Conservation (phyloP, 805 yeast species). For the Ogataea corticis region DNA sequence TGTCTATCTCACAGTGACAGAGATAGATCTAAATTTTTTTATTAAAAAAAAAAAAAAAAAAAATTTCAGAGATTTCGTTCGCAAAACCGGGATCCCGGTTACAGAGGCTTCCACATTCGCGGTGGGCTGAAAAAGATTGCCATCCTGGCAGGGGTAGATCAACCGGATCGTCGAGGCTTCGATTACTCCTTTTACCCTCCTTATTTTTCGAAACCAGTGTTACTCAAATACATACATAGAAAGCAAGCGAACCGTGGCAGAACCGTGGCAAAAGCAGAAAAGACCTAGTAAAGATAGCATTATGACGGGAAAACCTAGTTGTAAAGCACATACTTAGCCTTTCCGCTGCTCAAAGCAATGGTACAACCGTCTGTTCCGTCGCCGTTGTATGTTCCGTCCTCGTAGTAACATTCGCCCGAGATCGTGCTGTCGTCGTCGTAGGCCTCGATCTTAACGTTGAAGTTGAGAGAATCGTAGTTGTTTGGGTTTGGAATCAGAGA, state of each 20-base stretch:
- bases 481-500: conserved; percentile 80
- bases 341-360: conserved; percentile 81
- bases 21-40: neutral
- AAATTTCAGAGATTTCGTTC: conserved; percentile 1
- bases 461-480: conserved; percentile 58
- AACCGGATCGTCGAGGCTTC: neutral
- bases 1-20: neutral
- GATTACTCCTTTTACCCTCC: neutral
- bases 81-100: conserved; percentile 2
- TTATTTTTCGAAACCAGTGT: neutral
- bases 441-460: conserved; percentile 76
- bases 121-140: neutral
- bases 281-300: conserved; percentile 2
- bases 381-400: conserved; percentile 72
- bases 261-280: neutral
- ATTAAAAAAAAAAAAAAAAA: neutral
- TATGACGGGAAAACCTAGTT: conserved; percentile 7
- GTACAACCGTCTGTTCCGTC: conserved; percentile 87
- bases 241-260: neutral
- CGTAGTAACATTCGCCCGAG: conserved; percentile 78
- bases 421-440: conserved; percentile 60
- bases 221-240: neutral
- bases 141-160: neutral
- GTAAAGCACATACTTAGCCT: conserved; percentile 81
- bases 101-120: too few relatives aligned